Percentiles rank a stretch among this genome's conserved stretches.
Conservation (phyloP, 305 asterid species). For the Fraxinus sp. region DNA sequence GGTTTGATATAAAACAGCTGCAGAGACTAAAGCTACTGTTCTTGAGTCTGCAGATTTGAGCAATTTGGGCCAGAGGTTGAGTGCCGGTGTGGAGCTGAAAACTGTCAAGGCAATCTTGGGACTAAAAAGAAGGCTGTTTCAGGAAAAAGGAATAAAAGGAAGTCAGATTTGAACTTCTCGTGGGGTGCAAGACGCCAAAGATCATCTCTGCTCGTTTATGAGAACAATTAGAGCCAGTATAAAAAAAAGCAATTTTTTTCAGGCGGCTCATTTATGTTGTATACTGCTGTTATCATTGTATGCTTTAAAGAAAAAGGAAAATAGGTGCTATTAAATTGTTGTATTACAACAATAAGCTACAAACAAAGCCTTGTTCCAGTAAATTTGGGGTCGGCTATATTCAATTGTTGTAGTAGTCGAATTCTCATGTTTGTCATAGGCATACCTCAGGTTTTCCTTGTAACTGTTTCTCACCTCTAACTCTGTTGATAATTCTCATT, state of each 20-base stretch:
- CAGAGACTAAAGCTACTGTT: constrained; percentile 6
- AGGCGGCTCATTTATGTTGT: constrained; percentile 25
- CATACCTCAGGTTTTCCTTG: neutral
- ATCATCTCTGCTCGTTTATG: constrained; percentile 30
- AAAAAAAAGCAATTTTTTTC: constrained; percentile 8
- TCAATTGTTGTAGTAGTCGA: neutral
- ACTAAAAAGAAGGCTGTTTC: constrained; percentile 51
- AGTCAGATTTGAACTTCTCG: constrained; percentile 29
- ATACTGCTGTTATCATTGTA: constrained; percentile 11
- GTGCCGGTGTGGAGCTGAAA: constrained; percentile 81
- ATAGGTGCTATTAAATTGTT: constrained; percentile 20
- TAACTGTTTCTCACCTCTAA: neutral
- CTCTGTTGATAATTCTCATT: neutral
- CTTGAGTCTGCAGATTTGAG: constrained; percentile 58
- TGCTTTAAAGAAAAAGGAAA: constrained; percentile 19
- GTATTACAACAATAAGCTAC: neutral
- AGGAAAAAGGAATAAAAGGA: constrained; percentile 29
- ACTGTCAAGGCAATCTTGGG: constrained; percentile 81
- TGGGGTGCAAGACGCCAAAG: constrained; percentile 79
- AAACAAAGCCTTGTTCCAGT: neutral
- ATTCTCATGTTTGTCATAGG: neutral
- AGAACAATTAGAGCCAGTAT: constrained; percentile 20
- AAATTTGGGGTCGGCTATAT: neutral
- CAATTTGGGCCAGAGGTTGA: constrained; percentile 82
- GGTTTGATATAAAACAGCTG: neutral